Evolutionary conservation across 257 asterid genomes (phyloP).

Genomic region (Plectranthus barbatus): DNA sequence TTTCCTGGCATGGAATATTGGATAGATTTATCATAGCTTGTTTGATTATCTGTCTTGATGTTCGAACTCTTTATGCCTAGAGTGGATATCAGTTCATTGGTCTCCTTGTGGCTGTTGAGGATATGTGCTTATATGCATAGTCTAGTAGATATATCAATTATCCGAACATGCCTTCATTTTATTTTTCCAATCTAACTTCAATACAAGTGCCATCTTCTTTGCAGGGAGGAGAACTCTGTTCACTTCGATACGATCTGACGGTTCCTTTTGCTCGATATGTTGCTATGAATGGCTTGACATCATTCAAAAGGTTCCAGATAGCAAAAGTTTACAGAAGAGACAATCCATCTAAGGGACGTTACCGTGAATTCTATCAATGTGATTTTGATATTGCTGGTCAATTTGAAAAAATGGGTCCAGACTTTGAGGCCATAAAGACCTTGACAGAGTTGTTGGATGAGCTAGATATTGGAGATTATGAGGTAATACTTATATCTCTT

Average conservation of each 20-base stretch:
- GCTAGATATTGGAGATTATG: constrained; percentile 83
- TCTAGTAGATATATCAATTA: not conserved
- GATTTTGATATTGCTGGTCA: constrained; percentile 95
- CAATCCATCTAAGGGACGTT: constrained; percentile 94
- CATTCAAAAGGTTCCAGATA: constrained; percentile 92
- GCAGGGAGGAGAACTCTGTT: constrained; percentile 99
- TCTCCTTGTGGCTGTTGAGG: not conserved
- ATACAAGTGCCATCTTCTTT: not conserved
- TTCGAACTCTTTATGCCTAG: not conserved
- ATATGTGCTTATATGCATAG: not conserved
- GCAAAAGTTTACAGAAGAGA: constrained; percentile 95
- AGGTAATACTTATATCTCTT: constrained; percentile 37
- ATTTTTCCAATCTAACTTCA: not conserved
- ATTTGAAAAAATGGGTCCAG: constrained; percentile 90
- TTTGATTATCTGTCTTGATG: not conserved
- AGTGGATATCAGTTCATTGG: not conserved
- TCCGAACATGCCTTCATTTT: not conserved
- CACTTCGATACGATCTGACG: constrained; percentile 92
- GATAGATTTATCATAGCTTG: not conserved
- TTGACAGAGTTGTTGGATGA: constrained; percentile 86
- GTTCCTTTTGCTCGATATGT: constrained; percentile 92
- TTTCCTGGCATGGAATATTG: not conserved
- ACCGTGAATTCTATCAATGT: constrained; percentile 95
- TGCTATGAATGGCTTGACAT: constrained; percentile 82
- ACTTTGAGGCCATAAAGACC: constrained; percentile 79